Evolutionary conservation across 2,329 filamentous ascomycete genomes (phyloP).

Genomic region (Colletotrichum cereale): DNA sequence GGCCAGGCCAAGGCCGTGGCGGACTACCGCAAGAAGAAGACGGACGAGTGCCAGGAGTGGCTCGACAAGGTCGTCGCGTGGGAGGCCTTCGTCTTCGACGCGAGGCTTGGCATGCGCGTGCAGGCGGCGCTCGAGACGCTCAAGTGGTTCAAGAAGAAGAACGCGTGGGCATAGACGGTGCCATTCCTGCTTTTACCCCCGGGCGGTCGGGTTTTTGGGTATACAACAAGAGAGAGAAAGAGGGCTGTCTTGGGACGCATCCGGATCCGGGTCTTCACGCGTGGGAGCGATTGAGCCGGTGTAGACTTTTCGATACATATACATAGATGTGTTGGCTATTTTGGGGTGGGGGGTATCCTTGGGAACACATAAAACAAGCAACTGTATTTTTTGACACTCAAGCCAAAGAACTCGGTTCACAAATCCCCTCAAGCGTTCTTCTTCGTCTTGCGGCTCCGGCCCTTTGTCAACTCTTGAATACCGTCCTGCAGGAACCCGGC

Average conservation of each 20-base stretch:
- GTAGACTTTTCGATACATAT: constrained; percentile 9
- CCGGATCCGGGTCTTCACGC: neutral
- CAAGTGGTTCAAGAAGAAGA: constrained; percentile 63
- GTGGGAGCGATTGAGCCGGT: neutral
- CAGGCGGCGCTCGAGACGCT: constrained; percentile 77
- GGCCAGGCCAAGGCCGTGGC: constrained; percentile 47
- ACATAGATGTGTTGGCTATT: constrained; percentile 22
- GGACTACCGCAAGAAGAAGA: constrained; percentile 59
- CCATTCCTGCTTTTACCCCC: neutral
- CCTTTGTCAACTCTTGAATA: constrained; percentile 31
- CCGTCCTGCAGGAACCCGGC: constrained; percentile 51
- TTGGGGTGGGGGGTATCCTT: constrained; percentile 6
- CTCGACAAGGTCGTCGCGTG: constrained; percentile 77
- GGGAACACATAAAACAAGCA: constrained; percentile 31
- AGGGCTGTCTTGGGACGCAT: constrained; percentile 10
- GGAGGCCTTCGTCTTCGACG: constrained; percentile 80
- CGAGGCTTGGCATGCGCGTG: constrained; percentile 79
- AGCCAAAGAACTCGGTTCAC: neutral
- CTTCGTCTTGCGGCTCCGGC: constrained; percentile 40
- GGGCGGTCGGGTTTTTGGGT: neutral
- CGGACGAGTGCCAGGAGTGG: constrained; percentile 73
- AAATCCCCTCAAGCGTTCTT: neutral
- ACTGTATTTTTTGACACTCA: neutral
- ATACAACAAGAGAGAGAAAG: neutral
- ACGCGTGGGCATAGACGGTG: constrained; percentile 44